A percentile compares a stretch with the other conserved stretches of the same genome.
phyloP scores from a whole-genome alignment of 192 early-diverging fungal species.

The Coemansia sp. region DNA sequence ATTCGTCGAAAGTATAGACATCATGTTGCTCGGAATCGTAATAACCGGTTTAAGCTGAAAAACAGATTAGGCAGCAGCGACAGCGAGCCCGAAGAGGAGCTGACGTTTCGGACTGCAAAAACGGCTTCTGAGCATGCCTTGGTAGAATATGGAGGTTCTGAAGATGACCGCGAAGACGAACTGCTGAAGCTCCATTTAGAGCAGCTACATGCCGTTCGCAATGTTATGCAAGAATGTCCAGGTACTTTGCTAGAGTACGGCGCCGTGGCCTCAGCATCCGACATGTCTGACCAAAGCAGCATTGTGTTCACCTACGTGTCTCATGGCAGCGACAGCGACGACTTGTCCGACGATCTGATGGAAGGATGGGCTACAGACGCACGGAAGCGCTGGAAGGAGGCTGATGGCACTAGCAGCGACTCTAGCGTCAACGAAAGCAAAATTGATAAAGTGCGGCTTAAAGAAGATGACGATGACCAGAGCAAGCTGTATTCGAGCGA shows the following conservation, averaged over 20 bases:
- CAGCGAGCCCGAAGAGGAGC: slow-evolving; percentile 43
- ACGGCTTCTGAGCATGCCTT: slow-evolving; percentile 40
- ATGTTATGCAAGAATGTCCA: slow-evolving; percentile 37
- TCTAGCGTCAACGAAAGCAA: slow-evolving; percentile 37
- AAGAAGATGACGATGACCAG: slow-evolving; percentile 29
- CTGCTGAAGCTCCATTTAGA: slow-evolving; percentile 48
- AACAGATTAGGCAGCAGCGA: neutral
- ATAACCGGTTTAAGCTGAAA: too few relatives aligned
- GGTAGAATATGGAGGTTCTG: slow-evolving; percentile 10
- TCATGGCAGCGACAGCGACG: slow-evolving; percentile 16
- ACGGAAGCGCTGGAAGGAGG: slow-evolving; percentile 23
- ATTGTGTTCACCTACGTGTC: slow-evolving; percentile 40
- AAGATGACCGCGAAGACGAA: slow-evolving; percentile 38
- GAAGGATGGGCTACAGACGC: slow-evolving; percentile 38
- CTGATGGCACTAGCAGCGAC: slow-evolving; percentile 19
- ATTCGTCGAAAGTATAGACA: neutral
- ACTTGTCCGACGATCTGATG: slow-evolving; percentile 37
- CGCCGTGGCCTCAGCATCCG: slow-evolving; percentile 9
- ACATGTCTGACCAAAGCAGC: slow-evolving; percentile 14
- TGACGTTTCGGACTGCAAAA: slow-evolving; percentile 34
- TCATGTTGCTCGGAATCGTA: neutral
- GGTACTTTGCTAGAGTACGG: slow-evolving; percentile 29
- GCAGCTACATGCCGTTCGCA: slow-evolving; percentile 46
- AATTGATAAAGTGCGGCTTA: slow-evolving; percentile 27
- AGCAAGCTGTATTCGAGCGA: slow-evolving; percentile 45